These are phyloP conservation scores for Oxyria digyna DNA, from an alignment of 148 eudicot species.

Conservation along the genomic window DNA sequence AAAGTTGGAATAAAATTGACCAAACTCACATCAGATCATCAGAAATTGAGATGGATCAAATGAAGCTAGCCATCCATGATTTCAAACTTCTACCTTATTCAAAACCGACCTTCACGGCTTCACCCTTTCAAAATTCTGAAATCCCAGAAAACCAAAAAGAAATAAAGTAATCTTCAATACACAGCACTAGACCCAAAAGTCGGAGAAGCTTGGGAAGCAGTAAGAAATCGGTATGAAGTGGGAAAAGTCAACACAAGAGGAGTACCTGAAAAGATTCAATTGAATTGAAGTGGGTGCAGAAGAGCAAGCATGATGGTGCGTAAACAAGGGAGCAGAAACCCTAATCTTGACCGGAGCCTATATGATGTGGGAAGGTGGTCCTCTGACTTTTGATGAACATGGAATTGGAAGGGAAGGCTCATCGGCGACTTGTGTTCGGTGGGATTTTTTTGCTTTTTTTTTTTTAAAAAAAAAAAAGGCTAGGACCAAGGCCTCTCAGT, in stretches of 20 bases:
- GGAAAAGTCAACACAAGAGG: background rate
- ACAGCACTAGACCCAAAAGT: background rate
- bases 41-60: constrained; percentile 9
- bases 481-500: no score
- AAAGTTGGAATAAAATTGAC: background rate
- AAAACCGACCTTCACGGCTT: constrained; percentile 18
- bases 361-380: background rate
- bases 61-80: constrained; percentile 10
- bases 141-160: background rate
- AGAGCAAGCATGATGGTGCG: background rate
- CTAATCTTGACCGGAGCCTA: background rate
- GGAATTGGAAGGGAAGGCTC: no score
- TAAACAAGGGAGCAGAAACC: background rate
- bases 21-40: constrained; percentile 29
- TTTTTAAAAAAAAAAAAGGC: no score
- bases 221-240: background rate
- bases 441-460: background rate
- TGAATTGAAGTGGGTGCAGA: background rate
- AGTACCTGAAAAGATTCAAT: background rate
- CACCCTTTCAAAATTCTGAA: background rate
- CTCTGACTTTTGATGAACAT: background rate
- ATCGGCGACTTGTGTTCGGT: background rate
- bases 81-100: constrained; percentile 30
- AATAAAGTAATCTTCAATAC: background rate
- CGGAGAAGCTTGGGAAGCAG: background rate